Evolutionary conservation across 1,284 basidiomycete species (phyloP).

Genomic region (Schizopora paradoxa): DNA sequence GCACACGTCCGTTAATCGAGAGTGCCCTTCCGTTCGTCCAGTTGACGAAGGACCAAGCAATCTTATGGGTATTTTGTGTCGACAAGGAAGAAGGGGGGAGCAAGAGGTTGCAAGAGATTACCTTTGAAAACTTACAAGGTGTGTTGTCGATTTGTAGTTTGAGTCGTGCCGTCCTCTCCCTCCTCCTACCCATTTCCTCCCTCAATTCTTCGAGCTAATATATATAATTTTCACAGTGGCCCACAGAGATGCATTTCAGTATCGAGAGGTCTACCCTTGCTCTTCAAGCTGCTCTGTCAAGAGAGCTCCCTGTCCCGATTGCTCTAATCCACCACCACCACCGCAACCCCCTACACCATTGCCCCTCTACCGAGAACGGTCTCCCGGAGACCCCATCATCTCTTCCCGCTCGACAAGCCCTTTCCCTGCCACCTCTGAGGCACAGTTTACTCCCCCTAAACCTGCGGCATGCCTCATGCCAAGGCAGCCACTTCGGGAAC

Average conservation of each 20-base stretch:
- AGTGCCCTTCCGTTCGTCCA: slow-evolving; percentile 47
- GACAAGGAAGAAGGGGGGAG: slow-evolving; percentile 27
- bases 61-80: slow-evolving; percentile 52
- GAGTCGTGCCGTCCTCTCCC: not conserved
- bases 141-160: not conserved
- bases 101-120: slow-evolving; percentile 27
- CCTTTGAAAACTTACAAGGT: not conserved
- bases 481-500: slow-evolving; percentile 37
- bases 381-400: slow-evolving; percentile 10
- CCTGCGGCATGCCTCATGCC: slow-evolving; percentile 35
- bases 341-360: slow-evolving; percentile 2
- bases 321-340: slow-evolving; percentile 26
- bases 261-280: slow-evolving; percentile 45
- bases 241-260: slow-evolving; percentile 4
- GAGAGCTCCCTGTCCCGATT: slow-evolving; percentile 38
- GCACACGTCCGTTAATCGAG: slow-evolving; percentile 34
- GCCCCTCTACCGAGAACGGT: not conserved
- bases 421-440: slow-evolving; percentile 14
- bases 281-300: slow-evolving; percentile 39
- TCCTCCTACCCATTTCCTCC: not conserved
- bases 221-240: too few relatives aligned
- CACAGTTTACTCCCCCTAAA: not conserved
- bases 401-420: slow-evolving; percentile 20
- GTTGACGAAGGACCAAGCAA: slow-evolving; percentile 34
- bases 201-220: not conserved